These are phyloP conservation scores for Pneumocystis carinii DNA, from an alignment of 1,139 yeast species.

Conservation along the genomic window DNA sequence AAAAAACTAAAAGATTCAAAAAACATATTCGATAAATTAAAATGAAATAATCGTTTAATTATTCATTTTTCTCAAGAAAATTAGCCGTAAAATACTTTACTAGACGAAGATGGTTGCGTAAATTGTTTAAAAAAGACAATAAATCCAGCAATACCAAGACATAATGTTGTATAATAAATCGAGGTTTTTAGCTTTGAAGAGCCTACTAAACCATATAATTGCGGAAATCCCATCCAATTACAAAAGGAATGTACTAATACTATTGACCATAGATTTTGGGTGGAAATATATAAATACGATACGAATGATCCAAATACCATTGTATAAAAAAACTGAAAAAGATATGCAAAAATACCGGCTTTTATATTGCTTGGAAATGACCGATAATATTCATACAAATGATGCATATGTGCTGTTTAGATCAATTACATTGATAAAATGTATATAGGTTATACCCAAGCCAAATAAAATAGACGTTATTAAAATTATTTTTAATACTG, in stretches of 20 bases:
- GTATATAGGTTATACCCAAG: conserved; percentile 18
- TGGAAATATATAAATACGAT: conserved; percentile 39
- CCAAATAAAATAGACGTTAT: conserved; percentile 66
- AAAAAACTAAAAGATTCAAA: not conserved
- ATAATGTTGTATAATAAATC: conserved; percentile 31
- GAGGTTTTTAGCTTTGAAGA: conserved; percentile 17
- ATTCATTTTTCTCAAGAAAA: not conserved
- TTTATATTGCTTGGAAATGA: conserved; percentile 14
- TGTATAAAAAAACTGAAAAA: conserved; percentile 58
- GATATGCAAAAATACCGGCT: conserved; percentile 29
- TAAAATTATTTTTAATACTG: conserved; percentile 22
- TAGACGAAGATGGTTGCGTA: conserved; percentile 13
- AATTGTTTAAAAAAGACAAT: conserved; percentile 16
- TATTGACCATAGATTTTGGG: conserved; percentile 48
- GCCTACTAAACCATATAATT: conserved; percentile 18
- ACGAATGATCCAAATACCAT: conserved; percentile 67
- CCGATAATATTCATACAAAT: conserved; percentile 44
- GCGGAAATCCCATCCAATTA: conserved; percentile 68
- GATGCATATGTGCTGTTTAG: conserved; percentile 65
- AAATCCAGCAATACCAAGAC: conserved; percentile 33
- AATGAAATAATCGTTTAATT: not conserved
- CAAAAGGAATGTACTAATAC: conserved; percentile 57
- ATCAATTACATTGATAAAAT: not conserved
- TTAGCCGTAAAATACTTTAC: not conserved
- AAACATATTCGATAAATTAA: not conserved